A percentile compares a stretch with the other conserved stretches of the same genome.
Evolutionary conservation across 257 asterid species (phyloP).

Genomic region (Ilex asprella): DNA sequence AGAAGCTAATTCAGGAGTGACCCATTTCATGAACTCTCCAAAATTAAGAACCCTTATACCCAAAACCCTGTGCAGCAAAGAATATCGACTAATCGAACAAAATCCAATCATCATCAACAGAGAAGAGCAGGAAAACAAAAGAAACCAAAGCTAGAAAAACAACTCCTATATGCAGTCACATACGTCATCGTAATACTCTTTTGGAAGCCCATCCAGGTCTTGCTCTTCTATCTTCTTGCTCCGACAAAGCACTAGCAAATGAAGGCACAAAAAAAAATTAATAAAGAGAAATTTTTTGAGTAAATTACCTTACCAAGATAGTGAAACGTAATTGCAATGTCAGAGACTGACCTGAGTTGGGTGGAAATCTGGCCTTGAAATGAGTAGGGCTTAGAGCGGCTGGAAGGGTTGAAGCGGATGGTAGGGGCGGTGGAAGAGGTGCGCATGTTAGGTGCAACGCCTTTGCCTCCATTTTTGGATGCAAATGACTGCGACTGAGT

Average conservation of each 20-base stretch:
- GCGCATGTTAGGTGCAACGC: conserved; percentile 31
- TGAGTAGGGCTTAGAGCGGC: conserved; percentile 18
- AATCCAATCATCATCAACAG: not conserved
- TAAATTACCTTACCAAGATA: not conserved
- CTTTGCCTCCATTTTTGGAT: conserved; percentile 44
- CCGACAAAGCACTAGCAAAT: conserved; percentile 29
- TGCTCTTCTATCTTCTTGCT: conserved; percentile 56
- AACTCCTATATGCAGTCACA: conserved; percentile 8
- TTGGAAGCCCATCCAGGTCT: conserved; percentile 63
- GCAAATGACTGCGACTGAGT: too few species aligned
- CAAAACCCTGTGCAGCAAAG: too few species aligned
- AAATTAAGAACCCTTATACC: too few species aligned
- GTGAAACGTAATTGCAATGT: not conserved
- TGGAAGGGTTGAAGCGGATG: conserved; percentile 14
- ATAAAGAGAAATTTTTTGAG: not conserved
- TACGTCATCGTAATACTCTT: conserved; percentile 84
- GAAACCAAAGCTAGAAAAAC: not conserved
- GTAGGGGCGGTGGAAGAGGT: conserved; percentile 21
- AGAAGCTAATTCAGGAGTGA: too few species aligned
- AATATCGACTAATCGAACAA: too few species aligned
- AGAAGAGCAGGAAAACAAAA: not conserved
- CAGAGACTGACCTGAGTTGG: conserved; percentile 18
- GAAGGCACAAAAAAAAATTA: conserved; percentile 4
- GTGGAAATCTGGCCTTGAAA: conserved; percentile 26
- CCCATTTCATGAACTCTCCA: too few species aligned